Evolutionary conservation across 352 stramenopile genomes (phyloP).

Genomic region (Pythium dissotocum): DNA sequence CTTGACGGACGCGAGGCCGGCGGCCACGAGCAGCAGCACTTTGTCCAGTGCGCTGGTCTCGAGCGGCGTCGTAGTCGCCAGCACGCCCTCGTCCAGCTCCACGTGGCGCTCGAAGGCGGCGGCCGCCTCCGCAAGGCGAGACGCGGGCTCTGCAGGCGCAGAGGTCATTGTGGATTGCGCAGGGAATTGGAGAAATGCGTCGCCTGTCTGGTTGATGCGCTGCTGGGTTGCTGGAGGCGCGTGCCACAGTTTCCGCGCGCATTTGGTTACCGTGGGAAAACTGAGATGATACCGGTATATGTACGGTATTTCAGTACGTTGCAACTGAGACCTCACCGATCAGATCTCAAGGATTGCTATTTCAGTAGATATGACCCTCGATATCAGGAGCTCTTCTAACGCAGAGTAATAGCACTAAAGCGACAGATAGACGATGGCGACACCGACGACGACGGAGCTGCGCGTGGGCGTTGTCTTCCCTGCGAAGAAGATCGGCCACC

Average conservation of each 20-base stretch:
- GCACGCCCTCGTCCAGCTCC: slow-evolving; percentile 60
- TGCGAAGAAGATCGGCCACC: slow-evolving; percentile 79
- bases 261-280: neutral
- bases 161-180: neutral
- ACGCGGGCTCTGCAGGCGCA: neutral
- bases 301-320: neutral
- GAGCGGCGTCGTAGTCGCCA: slow-evolving; percentile 64
- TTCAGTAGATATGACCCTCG: neutral
- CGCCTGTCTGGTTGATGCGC: neutral
- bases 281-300: neutral
- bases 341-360: neutral
- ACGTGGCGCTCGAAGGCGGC: slow-evolving; percentile 59
- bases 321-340: neutral
- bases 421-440: neutral
- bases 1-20: slow-evolving; percentile 37
- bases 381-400: neutral
- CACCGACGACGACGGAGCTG: slow-evolving; percentile 24
- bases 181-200: neutral
- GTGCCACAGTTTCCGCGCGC: neutral
- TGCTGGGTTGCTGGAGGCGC: neutral
- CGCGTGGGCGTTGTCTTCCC: slow-evolving; percentile 81
- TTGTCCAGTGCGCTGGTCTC: slow-evolving; percentile 43
- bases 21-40: slow-evolving; percentile 49
- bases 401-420: neutral
- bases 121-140: neutral